Evolutionary conservation across 2,329 filamentous ascomycete species (phyloP), one percentile per base, ranked within the genome.

Genomic region (Penicillium sp.): DNA sequence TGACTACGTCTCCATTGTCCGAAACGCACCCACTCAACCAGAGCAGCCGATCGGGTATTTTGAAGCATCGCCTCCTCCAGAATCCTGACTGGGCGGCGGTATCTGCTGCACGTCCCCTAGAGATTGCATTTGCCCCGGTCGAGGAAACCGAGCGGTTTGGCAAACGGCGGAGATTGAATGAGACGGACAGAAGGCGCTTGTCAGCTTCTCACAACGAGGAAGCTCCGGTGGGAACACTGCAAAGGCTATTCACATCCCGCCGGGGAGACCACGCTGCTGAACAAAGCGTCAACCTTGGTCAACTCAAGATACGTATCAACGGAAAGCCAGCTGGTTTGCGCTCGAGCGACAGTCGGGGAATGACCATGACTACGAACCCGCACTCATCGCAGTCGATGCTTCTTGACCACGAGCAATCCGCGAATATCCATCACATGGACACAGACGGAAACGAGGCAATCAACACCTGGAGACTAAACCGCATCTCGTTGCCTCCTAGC

Each of bases 31-130:
- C n/a, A n/a, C n/a, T n/a, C n/a, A n/a, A n/a, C n/a, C n/a, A n/a
- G n/a, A n/a, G n/a, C n/a, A n/a, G n/a, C n/a, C n/a, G n/a, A n/a
- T n/a, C n/a, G 33, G 58, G 57, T 11, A 13, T 34, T 5, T 45
- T 68, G 21, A 66, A 63, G 30, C 60, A 48, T 9, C 54, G 54
- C 19, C 53, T 70, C 1, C 59, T 69, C 4, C 43, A 61, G 35
- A 56, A 57, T 29, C 36, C 53, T 4, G 66, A 70, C 39, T 69
- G 67, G 67, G 65, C 59, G n/a, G 54, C 53, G 3, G 45, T 69
- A 8, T 59, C 60, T 7, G 51, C 51, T 4, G 45, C 60, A 8
- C 62, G 61, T 26, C 65, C 67, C 7, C 41, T 68, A 6, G 50
- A 57, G n/a, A 55, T 65, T 13, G 31, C 48, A 14, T 67, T 65